phyloP scores from a whole-genome alignment of 73 alveolate genomes.

The Paramecium biaurelia region DNA sequence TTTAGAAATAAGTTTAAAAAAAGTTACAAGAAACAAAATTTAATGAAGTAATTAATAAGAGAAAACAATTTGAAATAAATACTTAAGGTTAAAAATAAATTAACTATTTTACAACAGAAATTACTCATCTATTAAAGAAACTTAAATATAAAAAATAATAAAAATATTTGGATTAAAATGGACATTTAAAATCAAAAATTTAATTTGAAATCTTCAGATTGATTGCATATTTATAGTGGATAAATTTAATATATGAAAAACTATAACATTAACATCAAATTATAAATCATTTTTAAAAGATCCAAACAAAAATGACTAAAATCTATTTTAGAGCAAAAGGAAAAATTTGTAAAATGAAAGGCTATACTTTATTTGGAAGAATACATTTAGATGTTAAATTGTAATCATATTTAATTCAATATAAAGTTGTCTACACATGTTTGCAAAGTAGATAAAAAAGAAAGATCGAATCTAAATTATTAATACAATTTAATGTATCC shows the following conservation, averaged over 20 bases:
- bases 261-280: not conserved
- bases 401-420: not conserved
- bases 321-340: not conserved
- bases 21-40: not conserved
- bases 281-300: not conserved
- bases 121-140: not conserved
- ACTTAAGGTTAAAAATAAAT: not conserved
- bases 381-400: not conserved
- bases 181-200: not conserved
- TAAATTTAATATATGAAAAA: not conserved
- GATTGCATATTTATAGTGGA: not conserved
- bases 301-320: not conserved
- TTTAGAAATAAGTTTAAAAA: not conserved
- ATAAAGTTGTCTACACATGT: not conserved
- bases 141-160: not conserved
- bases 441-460: not conserved
- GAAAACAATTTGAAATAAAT: not conserved
- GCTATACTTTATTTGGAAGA: not conserved
- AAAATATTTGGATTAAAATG: not conserved
- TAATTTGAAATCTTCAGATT: no score
- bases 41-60: not conserved
- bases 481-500: not conserved
- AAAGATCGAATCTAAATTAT: not conserved
- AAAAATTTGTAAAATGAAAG: not conserved
- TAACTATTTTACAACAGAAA: not conserved